Base-by-base conservation (phyloP, 164 flowering plant species). In the Berberis vulgaris region DNA sequence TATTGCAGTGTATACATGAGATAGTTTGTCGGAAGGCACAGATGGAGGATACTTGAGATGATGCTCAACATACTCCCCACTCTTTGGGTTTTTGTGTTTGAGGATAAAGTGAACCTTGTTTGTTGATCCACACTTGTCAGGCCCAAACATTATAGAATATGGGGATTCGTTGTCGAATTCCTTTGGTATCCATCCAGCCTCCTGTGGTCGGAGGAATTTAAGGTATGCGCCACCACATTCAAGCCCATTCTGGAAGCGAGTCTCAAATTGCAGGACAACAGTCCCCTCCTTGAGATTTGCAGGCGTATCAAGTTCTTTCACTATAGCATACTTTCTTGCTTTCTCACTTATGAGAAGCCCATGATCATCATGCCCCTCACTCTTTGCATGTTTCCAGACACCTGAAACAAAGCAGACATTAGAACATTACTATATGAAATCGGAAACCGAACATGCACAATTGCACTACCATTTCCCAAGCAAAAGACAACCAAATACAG, bases 201-300 rank as follows among this genome's bases (percentile, higher is more conserved):
- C 95, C 74, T 94, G 98, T 3, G 98, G 97, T n/a, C 95, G 87
- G 44, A 94, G 91, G 68, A 83, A 94, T 67, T 94, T 94, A 65
- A 94, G 61, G 68, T 94, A 94, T 6, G 98, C 98, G 64, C 98
- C 98, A 66, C 98, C 98, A 70, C 98, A 94, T 67, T 91, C 98
- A 61, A 94, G 96, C 12, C 97, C 97, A 73, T 86, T 81, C 69
- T 91, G 98, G 59, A 94, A 83, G 46, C 97, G 95, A 59, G 76
- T 75, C 79, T 94, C 98, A 76, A 67, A 91, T 63, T 94, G 98
- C n/a, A 94, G 88, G 56, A 88, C 86, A 61, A 83, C 57, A 42
- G 88, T 82, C 52, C 77, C 77, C 61, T 83, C 97, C 78, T 87
- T 87, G 54, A 91, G 87, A 72, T 57, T 69, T 41, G 76, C 79